Evolutionary conservation across 352 stramenopile species (phyloP).

Genomic region (Phytophthora foliorum): DNA sequence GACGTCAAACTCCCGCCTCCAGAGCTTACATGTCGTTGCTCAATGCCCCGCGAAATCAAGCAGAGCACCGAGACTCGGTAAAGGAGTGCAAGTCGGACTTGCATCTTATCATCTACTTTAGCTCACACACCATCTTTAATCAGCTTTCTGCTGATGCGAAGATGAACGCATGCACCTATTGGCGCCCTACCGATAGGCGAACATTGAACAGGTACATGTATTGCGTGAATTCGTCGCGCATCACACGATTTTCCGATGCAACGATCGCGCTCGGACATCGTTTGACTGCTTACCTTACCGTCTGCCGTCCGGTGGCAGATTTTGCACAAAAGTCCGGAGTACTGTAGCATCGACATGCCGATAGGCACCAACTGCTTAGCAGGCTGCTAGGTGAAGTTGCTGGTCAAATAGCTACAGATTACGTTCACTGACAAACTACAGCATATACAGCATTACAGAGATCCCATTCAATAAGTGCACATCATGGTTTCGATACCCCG

Average conservation of each 20-base stretch:
- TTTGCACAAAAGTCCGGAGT: conserved; percentile 28
- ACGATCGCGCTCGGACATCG: conserved; percentile 25
- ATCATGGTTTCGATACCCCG: too few relatives aligned
- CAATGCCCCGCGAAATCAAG: conserved; percentile 7
- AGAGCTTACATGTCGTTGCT: conserved; percentile 17
- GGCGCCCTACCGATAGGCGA: not conserved
- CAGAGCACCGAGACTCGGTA: conserved; percentile 10
- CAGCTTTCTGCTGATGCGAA: conserved; percentile 25
- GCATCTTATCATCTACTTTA: conserved; percentile 1
- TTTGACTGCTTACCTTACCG: conserved; percentile 26
- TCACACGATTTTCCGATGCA: conserved; percentile 27
- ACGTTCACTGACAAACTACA: conserved; percentile 8
- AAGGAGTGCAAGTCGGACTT: conserved; percentile 23
- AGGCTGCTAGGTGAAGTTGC: conserved; percentile 25
- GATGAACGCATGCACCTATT: conserved; percentile 17
- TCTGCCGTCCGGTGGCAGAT: not conserved
- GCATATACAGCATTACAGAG: too few relatives aligned
- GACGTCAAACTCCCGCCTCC: not conserved
- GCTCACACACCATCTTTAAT: conserved; percentile 26
- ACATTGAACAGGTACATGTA: not conserved
- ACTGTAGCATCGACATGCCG: conserved; percentile 9
- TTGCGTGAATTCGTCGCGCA: conserved; percentile 20
- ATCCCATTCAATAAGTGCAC: too few relatives aligned
- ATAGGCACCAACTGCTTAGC: conserved; percentile 16
- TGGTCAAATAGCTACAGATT: too few relatives aligned